Base-by-base conservation (phyloP, 768 basidiomycete species). In the Podaxis sp. region DNA sequence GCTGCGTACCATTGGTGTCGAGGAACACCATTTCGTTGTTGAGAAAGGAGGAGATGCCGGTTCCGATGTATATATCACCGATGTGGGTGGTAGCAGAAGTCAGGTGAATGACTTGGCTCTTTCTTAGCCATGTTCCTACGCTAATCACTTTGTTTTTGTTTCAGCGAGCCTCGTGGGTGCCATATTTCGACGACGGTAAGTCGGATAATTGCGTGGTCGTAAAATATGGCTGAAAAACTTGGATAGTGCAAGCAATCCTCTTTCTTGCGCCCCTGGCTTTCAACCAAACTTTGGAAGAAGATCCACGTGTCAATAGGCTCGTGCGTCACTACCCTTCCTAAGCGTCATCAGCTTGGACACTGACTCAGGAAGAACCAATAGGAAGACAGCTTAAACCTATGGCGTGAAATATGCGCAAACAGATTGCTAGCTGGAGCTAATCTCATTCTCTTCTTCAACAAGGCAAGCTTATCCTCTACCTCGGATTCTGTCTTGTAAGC, bases 221-320 rank as follows among this genome's bases (percentile, higher is more conserved):
- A 36, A 48, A 35, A 35, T 23, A 48, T 46, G 14, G 46, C 37
- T 57, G 25, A n/a, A 51, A 13, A 2, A 5, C 3, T 16, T 5
- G n/a, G 23, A 36, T 5, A 85, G 88, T 90, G 6, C 82, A 90
- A 70, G 88, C 89, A 0, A 90, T 93, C 65, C 82, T 93, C 38
- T 92, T 93, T 71, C 79, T 93, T n/a, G 91, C 88, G 0, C 90
- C 90, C 0, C 79, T 92, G 1, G 78, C 85, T 0, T 90, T 91
- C 68, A 86, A 92, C 66, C 83, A 89, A 65, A 79, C 81, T 42
- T 83, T 93, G 5, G 85, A 90, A 23, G 90, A 92, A 67, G 81
- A 90, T 66, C 72, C 75, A 4, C 76, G 75, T 48, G 75, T 89
- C 1, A 92, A 91, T 67, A 77, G 89, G 23, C 74, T 91, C 44